Base-by-base conservation (phyloP, 768 basidiomycete genomes). In the Psilocybe sp. region DNA sequence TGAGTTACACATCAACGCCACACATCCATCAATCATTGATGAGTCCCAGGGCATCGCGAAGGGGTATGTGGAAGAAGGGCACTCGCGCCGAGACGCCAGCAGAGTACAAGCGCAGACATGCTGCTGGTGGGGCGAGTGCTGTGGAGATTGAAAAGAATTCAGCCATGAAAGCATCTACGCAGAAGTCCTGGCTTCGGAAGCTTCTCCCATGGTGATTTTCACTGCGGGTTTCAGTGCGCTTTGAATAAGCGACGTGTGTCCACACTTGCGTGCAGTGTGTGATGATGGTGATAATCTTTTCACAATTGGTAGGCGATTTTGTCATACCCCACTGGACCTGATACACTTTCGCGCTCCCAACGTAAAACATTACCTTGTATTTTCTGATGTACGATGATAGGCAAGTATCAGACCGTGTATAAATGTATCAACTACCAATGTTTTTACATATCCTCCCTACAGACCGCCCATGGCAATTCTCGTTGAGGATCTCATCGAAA, bases 21-120 rank as follows among this genome's bases (percentile, higher is more conserved):
- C 14, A 7, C n/a, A 33, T 46, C n/a, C 28, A 40, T 40, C 28
- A 15, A 7, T 16, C 15, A 11, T 48, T 43, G 10, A 44, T 37
- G 13, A 36, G 40, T 13, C 35, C 23, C 50, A 93, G 90, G 58
- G 63, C 67, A 33, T 78, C 78, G 28, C 78, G 77, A 45, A 70
- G 74, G 51, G 93, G 93, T 0, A 87, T 93, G 76, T 96, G 92
- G 92, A 71, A 67, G 20, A 54, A 76, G 3, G 82, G 82, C 1
- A 59, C 57, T 0, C 57, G 54, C 5, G 70, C 70, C 12, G 93
- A 95, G 56, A 81, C 79, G 7, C 93, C 93, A 0, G 79, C 83
- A 0, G 84, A 87, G 43, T 95, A 89, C 66, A 95, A 97, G 69
- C 81, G 81, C 32, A 75, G 89, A 33, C 66, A 83, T 57, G 76